phyloP scores from a whole-genome alignment of 768 basidiomycete genomes.

The Leccinum barrowsii region DNA sequence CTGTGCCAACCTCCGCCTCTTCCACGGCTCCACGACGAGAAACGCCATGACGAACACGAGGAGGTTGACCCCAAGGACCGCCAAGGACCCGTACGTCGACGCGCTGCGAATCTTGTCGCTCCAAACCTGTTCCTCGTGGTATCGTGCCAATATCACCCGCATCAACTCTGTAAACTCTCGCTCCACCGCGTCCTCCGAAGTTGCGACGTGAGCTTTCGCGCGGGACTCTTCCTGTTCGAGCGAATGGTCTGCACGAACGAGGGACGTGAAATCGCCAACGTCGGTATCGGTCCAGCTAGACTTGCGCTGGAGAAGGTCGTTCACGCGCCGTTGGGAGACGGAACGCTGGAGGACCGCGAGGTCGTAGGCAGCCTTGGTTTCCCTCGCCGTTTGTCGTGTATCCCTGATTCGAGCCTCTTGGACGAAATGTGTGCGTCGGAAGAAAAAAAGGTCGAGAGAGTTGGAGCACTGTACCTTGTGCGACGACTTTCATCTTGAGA shows the following conservation, averaged over 20 bases:
- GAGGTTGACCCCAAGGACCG: slow-evolving; percentile 83
- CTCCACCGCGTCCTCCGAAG: slow-evolving; percentile 79
- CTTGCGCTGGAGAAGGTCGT: slow-evolving; percentile 92
- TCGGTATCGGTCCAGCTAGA: slow-evolving; percentile 89
- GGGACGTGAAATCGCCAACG: slow-evolving; percentile 80
- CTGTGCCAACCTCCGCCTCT: slow-evolving; percentile 78
- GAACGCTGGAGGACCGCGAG: slow-evolving; percentile 76
- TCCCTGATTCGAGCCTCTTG: slow-evolving; percentile 71
- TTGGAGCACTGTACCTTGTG: slow-evolving; percentile 60
- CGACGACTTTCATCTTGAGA: slow-evolving; percentile 71
- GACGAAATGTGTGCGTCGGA: slow-evolving; percentile 9
- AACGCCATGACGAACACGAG: slow-evolving; percentile 89
- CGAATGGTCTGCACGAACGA: slow-evolving; percentile 87
- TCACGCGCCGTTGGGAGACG: slow-evolving; percentile 90
- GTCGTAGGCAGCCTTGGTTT: slow-evolving; percentile 75
- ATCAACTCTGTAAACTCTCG: slow-evolving; percentile 84
- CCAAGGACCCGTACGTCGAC: slow-evolving; percentile 89
- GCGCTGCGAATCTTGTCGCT: slow-evolving; percentile 97
- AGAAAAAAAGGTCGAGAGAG: background rate
- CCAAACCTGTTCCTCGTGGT: slow-evolving; percentile 99
- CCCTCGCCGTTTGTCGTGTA: slow-evolving; percentile 61
- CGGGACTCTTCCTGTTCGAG: slow-evolving; percentile 75
- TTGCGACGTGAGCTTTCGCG: slow-evolving; percentile 63
- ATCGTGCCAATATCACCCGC: slow-evolving; percentile 83
- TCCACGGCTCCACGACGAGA: slow-evolving; percentile 94